Evolutionary conservation across 371 early-diverging fungal species (phyloP), one percentile per base, ranked within the genome.

Genomic region (Rhizopus arrhizus): DNA sequence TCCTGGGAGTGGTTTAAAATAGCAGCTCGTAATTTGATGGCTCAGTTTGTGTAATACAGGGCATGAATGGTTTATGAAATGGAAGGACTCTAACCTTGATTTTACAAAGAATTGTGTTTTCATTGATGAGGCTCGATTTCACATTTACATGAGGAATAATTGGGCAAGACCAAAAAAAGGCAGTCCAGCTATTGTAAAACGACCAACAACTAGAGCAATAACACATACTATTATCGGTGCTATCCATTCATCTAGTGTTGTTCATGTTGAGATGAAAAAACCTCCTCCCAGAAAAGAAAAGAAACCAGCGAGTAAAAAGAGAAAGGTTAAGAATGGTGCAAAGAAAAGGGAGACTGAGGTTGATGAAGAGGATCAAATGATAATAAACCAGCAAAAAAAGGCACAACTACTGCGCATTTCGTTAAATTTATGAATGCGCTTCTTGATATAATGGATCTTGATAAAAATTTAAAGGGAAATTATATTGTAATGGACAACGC

Each of bases 31-130:
- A 48, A 48, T 22, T 48, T 48, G 49, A 48, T 48, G 49, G 28
- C 49, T 48, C 36, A 36, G 36, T 36, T 36, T 36, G 36, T 36
- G 36, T 36, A 36, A 36, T 36, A 55, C 56, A 33, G 6, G 56
- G 42, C 42, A 22, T 29, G 59, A 49, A 41, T 49, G 59, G 59
- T 58, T 58, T 36, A 58, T 58, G 59, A 50, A 58, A 50, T 58
- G 59, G 59, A 58, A 50, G 40, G 59, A 58, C 33, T 50, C 64
- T 31, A 53, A 63, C 29, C 54, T 63, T 9, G 38, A 59, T 52
- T 65, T 42, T 52, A 56, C 54, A 55, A 54, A 56, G 34, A 46
- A 59, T 38, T 65, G 65, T 46, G 13, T 65, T 43, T 63, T 60
- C 33, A 65, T 59, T 28, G 48, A 64, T 59, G 56, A 54, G 48